Conservation (phyloP, 768 basidiomycete genomes). For the Xerocomellus intermedius region DNA sequence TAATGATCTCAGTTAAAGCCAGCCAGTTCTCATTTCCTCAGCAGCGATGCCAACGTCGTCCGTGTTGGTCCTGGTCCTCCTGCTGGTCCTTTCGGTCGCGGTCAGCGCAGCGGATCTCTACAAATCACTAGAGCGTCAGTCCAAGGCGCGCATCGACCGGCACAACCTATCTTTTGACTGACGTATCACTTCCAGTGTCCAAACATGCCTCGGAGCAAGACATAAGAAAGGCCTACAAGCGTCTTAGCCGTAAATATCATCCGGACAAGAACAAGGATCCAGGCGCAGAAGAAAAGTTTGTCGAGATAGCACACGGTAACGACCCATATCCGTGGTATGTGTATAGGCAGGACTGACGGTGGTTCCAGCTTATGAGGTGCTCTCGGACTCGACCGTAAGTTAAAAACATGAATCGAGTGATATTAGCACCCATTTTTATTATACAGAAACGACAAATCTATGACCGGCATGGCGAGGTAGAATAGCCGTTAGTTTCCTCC, state of each 20-base stretch:
- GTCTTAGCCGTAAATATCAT: slow-evolving; percentile 83
- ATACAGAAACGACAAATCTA: slow-evolving; percentile 88
- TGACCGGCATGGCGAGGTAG: slow-evolving; percentile 87
- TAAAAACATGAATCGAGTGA: not conserved
- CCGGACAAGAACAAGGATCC: slow-evolving; percentile 94
- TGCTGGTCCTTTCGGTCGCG: slow-evolving; percentile 30
- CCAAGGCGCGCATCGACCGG: slow-evolving; percentile 31
- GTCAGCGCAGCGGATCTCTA: slow-evolving; percentile 71
- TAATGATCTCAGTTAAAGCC: not conserved
- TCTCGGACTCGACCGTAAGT: slow-evolving; percentile 79
- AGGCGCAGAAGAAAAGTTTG: slow-evolving; percentile 80
- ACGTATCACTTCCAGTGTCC: slow-evolving; percentile 45
- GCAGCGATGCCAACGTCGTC: slow-evolving; percentile 26
- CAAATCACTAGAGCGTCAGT: slow-evolving; percentile 78
- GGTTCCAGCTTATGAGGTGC: slow-evolving; percentile 82
- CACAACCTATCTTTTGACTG: slow-evolving; percentile 20
- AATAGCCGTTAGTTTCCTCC: slow-evolving; percentile 8
- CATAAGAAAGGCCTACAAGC: slow-evolving; percentile 90
- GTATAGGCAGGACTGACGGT: slow-evolving; percentile 4
- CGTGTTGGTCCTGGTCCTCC: slow-evolving; percentile 29
- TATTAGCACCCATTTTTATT: not conserved
- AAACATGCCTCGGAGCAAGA: slow-evolving; percentile 83
- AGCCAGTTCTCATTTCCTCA: not conserved
- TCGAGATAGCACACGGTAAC: slow-evolving; percentile 87
- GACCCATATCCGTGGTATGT: slow-evolving; percentile 1